Evolutionary conservation across 2,329 filamentous ascomycete species (phyloP).

Genomic region (Hymenoscyphus salicellus): DNA sequence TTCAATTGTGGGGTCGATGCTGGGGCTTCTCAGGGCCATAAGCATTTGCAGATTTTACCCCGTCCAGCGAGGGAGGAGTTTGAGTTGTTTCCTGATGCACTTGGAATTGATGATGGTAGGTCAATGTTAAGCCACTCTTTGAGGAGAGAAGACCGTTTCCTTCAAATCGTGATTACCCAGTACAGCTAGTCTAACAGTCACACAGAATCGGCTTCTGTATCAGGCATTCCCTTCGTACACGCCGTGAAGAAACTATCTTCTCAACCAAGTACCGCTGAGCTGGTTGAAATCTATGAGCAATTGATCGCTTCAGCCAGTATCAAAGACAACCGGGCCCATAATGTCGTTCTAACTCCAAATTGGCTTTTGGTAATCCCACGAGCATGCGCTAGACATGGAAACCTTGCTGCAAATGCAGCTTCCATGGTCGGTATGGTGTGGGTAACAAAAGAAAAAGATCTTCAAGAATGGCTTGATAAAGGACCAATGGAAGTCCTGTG

Average conservation of each 20-base stretch:
- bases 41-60: constrained; percentile 44
- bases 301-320: constrained; percentile 6
- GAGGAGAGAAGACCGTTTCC: no score
- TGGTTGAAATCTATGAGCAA: neutral
- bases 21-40: constrained; percentile 44
- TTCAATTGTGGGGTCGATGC: constrained; percentile 46
- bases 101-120: neutral
- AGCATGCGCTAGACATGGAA: constrained; percentile 30
- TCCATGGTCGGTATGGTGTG: constrained; percentile 39
- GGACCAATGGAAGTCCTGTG: constrained; percentile 23
- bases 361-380: constrained; percentile 39
- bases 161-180: neutral
- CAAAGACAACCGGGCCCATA: constrained; percentile 32
- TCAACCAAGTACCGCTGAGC: neutral
- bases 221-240: neutral
- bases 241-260: neutral
- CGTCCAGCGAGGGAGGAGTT: constrained; percentile 27
- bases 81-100: constrained; percentile 26
- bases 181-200: neutral
- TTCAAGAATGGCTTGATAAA: constrained; percentile 29
- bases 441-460: constrained; percentile 28
- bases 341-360: constrained; percentile 35
- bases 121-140: neutral
- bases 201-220: neutral
- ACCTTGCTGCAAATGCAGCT: constrained; percentile 35